Base-by-base conservation (phyloP, 2,329 filamentous ascomycete genomes). In the Aspergillus chevalieri region DNA sequence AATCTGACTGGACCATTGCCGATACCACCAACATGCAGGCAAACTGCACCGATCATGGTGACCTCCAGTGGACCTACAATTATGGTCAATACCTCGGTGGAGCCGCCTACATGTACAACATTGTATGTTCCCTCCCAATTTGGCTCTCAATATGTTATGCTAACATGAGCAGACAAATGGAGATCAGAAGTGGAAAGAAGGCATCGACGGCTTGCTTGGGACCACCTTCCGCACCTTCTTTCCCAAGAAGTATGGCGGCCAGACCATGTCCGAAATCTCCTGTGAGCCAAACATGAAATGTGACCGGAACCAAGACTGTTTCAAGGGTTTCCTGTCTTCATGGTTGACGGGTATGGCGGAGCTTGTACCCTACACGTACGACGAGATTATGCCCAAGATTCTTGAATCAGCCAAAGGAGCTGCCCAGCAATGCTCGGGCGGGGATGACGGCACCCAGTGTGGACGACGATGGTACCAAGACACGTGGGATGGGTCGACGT, bases 281-380 rank as follows among this genome's bases (percentile, higher is more conserved):
- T 92, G 88, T 69, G 86, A 90, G 58, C 67, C 74, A 2, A 71
- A 65, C 8, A 62, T 65, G 24, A 80, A 73, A 36, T 93, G 88
- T 71, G 84, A 84, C 47, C 77, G 80, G 44, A 88, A 92, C 59
- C 86, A 89, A 75, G 68, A 81, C 52, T 82, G 80, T 2, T 90
- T 86, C 78, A 89, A 89, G 69, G 84, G 84, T 17, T 85, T 85
- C 57, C 74, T 88, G 14, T 78, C 82, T 57, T 79, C 84, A 22
- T 87, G 84, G 82, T 70, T 89, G 57, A 76, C 82, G 2, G 75
- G 79, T 28, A 75, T 80, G 4, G 79, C 81, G 3, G 78, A 84
- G 57, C 57, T 89, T 21, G 84, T 80, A 0, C 85, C 86, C 0
- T 77, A 76, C 47, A 83, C 79, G 1, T 64, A 65, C 17, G 67